A percentile compares a stretch with the other conserved stretches of the same genome.
These are phyloP conservation scores for Alternaria ventricosa DNA, from an alignment of 2,329 filamentous ascomycete species.

Conservation along the genomic window DNA sequence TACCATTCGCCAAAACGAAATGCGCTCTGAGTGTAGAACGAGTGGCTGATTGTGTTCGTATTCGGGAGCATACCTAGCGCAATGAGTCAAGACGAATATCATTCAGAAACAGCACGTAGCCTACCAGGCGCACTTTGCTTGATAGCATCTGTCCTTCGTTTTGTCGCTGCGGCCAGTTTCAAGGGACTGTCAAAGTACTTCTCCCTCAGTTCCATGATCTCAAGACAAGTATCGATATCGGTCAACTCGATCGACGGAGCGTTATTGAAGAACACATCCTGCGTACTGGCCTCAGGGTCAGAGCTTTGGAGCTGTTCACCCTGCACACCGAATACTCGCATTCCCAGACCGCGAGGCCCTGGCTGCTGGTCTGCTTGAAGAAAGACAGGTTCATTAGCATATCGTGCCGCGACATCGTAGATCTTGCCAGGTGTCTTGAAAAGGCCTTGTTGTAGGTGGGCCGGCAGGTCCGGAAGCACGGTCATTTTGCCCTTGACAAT, in stretches of 20 bases:
- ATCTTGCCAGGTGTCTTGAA: slow-evolving; percentile 39
- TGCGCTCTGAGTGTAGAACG: slow-evolving; percentile 40
- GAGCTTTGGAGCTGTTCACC: slow-evolving; percentile 31
- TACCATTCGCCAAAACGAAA: slow-evolving; percentile 40
- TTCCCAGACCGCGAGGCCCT: slow-evolving; percentile 17
- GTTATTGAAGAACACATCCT: slow-evolving; percentile 46
- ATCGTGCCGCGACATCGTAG: slow-evolving; percentile 48
- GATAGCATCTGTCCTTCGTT: slow-evolving; percentile 34
- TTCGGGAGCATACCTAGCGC: slow-evolving; percentile 25
- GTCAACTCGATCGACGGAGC: slow-evolving; percentile 41
- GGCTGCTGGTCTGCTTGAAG: slow-evolving; percentile 46
- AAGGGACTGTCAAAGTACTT: slow-evolving; percentile 31
- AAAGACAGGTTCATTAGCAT: slow-evolving; percentile 47
- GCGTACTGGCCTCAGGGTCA: slow-evolving; percentile 18
- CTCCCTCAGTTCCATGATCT: slow-evolving; percentile 41
- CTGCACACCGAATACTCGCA: slow-evolving; percentile 47
- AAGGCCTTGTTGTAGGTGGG: slow-evolving; percentile 47
- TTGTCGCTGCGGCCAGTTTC: neutral
- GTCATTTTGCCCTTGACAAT: slow-evolving; percentile 30
- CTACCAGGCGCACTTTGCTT: slow-evolving; percentile 36
- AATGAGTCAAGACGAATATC: neutral
- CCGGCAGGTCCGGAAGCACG: slow-evolving; percentile 25
- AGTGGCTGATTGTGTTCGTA: slow-evolving; percentile 47
- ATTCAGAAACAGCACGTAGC: slow-evolving; percentile 11
- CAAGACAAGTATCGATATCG: slow-evolving; percentile 39